Evolutionary conservation across 495 filamentous ascomycete species (phyloP).

Genomic region (Cercophora sp.): DNA sequence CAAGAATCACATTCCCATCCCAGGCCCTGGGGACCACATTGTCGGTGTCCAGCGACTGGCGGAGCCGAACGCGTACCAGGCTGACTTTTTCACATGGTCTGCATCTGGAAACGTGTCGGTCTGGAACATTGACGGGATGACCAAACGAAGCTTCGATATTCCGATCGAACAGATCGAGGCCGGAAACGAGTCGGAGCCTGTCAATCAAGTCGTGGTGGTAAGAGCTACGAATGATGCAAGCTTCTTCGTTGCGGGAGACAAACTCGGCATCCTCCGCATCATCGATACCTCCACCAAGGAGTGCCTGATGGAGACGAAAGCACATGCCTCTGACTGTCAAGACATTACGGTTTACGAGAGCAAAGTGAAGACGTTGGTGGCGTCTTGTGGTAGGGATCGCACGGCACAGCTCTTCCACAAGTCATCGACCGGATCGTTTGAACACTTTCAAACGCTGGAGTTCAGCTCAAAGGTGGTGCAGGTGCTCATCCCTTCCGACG

Average conservation of each 20-base stretch:
- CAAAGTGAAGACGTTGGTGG: constrained; percentile 56
- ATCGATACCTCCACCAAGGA: constrained; percentile 46
- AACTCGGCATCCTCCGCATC: constrained; percentile 69
- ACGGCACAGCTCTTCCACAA: constrained; percentile 82
- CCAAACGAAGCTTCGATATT: constrained; percentile 58
- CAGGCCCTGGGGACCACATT: constrained; percentile 74
- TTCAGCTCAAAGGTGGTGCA: constrained; percentile 46
- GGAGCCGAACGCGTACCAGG: constrained; percentile 50
- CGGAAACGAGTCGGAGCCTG: constrained; percentile 50
- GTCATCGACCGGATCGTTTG: constrained; percentile 40
- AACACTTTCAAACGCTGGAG: constrained; percentile 50
- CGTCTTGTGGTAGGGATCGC: constrained; percentile 80
- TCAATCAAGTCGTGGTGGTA: constrained; percentile 75
- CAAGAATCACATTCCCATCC: constrained; percentile 41
- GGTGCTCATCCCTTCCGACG: constrained; percentile 42
- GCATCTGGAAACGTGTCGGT: constrained; percentile 70
- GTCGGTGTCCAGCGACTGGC: constrained; percentile 66
- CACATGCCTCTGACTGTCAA: constrained; percentile 81
- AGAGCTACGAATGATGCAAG: constrained; percentile 55
- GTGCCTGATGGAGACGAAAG: constrained; percentile 65
- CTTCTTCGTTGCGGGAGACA: constrained; percentile 77
- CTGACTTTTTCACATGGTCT: constrained; percentile 86
- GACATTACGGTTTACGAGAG: constrained; percentile 67
- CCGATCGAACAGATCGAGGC: constrained; percentile 61
- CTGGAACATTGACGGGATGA: constrained; percentile 72